Evolutionary conservation across 2,329 filamentous ascomycete species (phyloP).

Genomic region (Daldinia eschscholtzii): DNA sequence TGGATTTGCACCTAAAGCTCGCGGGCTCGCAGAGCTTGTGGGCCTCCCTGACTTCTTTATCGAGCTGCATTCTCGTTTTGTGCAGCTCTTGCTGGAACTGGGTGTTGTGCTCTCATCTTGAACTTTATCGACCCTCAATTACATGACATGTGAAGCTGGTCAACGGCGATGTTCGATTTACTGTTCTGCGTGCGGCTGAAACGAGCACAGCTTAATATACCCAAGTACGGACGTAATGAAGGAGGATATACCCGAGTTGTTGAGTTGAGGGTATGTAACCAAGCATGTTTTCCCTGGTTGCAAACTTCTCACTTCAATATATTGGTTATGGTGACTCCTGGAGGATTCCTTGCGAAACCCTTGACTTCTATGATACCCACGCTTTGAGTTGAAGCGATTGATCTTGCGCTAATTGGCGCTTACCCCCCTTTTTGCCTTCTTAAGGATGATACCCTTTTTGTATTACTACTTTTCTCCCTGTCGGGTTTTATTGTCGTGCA

Average conservation of each 20-base stretch:
- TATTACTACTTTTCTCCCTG: constrained; percentile 34
- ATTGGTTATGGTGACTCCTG: constrained; percentile 21
- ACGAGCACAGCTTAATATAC: constrained; percentile 8
- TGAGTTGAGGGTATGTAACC: constrained; percentile 31
- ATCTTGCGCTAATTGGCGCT: constrained; percentile 18
- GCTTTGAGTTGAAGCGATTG: constrained; percentile 23
- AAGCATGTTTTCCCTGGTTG: constrained; percentile 21
- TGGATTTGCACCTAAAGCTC: constrained; percentile 67
- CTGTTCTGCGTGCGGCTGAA: constrained; percentile 16
- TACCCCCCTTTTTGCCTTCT: constrained; percentile 17
- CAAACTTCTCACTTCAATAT: constrained; percentile 1
- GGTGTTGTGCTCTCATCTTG: constrained; percentile 66
- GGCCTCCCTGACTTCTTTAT: constrained; percentile 77
- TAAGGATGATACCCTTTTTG: constrained; percentile 37
- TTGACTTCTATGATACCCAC: constrained; percentile 38
- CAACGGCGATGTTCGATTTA: constrained; percentile 9
- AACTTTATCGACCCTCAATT: constrained; percentile 14
- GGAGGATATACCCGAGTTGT: constrained; percentile 38
- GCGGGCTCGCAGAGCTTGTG: constrained; percentile 74
- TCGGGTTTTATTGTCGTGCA: constrained; percentile 10
- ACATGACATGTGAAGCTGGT: constrained; percentile 17
- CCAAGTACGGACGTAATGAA: constrained; percentile 9
- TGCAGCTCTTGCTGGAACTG: constrained; percentile 71
- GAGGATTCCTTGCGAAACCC: constrained; percentile 19
- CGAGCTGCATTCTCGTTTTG: constrained; percentile 73